Base-by-base conservation (phyloP, 1,139 yeast genomes). In the Ogataea hybrid region DNA sequence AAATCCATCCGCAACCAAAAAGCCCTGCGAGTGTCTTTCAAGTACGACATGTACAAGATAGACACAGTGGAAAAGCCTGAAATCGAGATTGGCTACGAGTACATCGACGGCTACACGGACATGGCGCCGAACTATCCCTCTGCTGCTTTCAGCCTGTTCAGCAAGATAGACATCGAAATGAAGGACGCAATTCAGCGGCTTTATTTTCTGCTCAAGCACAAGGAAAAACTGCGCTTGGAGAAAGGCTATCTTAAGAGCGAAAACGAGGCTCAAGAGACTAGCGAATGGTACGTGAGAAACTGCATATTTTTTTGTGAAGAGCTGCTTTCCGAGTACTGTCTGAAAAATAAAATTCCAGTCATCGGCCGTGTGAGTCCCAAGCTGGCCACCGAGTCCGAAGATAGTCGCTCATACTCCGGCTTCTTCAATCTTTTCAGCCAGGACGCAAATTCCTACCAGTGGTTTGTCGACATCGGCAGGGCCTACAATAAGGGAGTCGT, bases 401-500 rank as follows among this genome's bases (percentile, higher is more conserved):
- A 59, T 42, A 37, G 41, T 11, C 37, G 54, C 10, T 32, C 51
- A 9, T 54, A 51, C 23, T 40, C 50, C 7, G 53, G 51, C 23
- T 56, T 54, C 29, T 41, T 46, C 35, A 53, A 50, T 28, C 46
- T 58, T 15, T 58, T 57, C 33, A 50, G 52, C 40, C 51, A 53
- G 47, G 49, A 55, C 12, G 66, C 68, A 2, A 61, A 59, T 18
- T 56, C 58, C 4, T 68, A 64, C 46, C 56, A 60, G 4, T 59
- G 65, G 20, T 60, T 68, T 39, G 33, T 54, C 0, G 47, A 51
- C 17, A 51, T 57, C n/a, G 59, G 62, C 37, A 56, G 57, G 28
- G 37, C 50, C 6, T 39, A 50, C 30, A 46, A 54, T 17, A 63
- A 61, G n/a, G 48, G 58, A 10, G 57, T 59, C 9, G 37, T 43